Conservation (phyloP, 2,329 filamentous ascomycete genomes). For the Pseudocercospora eumusae region DNA sequence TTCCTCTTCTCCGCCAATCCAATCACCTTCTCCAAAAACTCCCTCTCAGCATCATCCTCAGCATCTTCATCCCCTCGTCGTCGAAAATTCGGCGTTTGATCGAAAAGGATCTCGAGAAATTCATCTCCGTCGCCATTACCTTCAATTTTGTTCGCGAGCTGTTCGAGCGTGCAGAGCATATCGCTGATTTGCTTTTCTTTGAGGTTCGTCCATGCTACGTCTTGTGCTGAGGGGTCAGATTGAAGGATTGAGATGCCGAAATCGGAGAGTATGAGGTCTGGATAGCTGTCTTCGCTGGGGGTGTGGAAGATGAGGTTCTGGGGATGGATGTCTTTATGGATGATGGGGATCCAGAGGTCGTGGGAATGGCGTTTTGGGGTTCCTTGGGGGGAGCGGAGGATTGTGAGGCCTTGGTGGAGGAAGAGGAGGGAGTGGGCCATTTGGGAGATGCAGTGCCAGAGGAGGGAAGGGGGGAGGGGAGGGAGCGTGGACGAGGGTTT, state of each 20-base stretch:
- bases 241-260: not conserved
- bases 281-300: not conserved
- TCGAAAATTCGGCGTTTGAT: constrained; percentile 8
- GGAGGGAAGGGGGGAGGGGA: not conserved
- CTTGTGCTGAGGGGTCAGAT: not conserved
- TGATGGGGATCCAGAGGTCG: not conserved
- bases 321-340: not conserved
- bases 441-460: constrained; percentile 6
- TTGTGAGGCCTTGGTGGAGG: not conserved
- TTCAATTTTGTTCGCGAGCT: not conserved
- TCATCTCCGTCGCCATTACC: not conserved
- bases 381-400: not conserved
- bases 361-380: not conserved
- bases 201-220: not conserved
- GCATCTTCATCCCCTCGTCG: constrained; percentile 70
- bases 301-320: not conserved
- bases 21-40: constrained; percentile 91
- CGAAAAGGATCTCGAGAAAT: not conserved
- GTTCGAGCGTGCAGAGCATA: not conserved
- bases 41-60: constrained; percentile 84
- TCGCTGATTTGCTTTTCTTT: not conserved
- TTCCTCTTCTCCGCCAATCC: constrained; percentile 44
- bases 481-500: not conserved
- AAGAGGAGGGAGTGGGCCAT: not conserved
- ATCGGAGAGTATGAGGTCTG: not conserved